A percentile compares a stretch with the other conserved stretches of the same genome.
Conservation (phyloP, 345 rosid genomes). For the Camelina hispida region DNA sequence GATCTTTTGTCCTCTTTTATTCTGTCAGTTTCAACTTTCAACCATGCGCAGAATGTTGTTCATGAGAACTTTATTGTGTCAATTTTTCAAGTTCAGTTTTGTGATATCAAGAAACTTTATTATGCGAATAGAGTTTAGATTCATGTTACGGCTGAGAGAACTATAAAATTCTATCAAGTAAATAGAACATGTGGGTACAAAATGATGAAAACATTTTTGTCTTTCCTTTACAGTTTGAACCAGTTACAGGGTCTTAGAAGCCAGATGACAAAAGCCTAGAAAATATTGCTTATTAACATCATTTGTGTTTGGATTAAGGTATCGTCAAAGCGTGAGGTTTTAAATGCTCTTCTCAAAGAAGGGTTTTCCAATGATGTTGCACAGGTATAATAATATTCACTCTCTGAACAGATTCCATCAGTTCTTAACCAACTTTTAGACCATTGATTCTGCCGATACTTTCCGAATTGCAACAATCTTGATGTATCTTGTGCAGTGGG, state of each 20-base stretch:
- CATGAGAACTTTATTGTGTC: neutral
- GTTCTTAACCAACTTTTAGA: neutral
- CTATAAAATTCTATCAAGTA: neutral
- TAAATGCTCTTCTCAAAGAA: constrained; percentile 44
- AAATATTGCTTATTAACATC: constrained; percentile 22
- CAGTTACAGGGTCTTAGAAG: neutral
- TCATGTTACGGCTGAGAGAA: neutral
- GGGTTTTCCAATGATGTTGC: constrained; percentile 49
- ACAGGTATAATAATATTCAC: constrained; percentile 35
- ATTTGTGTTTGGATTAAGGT: constrained; percentile 38
- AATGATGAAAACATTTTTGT: neutral
- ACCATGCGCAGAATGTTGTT: too few species aligned
- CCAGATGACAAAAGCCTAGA: neutral
- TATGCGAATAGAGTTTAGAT: neutral
- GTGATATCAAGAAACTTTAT: neutral
- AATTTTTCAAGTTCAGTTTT: neutral
- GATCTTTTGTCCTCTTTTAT: neutral
- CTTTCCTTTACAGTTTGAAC: neutral
- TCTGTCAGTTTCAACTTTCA: too few species aligned
- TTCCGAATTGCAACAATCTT: constrained; percentile 25
- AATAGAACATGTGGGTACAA: neutral
- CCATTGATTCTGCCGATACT: neutral
- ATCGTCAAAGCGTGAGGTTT: constrained; percentile 42
- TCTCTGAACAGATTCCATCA: constrained; percentile 5
- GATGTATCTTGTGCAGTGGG: constrained; percentile 66